Conservation (phyloP, 106 monocot species). For the Dendrobium officinale region DNA sequence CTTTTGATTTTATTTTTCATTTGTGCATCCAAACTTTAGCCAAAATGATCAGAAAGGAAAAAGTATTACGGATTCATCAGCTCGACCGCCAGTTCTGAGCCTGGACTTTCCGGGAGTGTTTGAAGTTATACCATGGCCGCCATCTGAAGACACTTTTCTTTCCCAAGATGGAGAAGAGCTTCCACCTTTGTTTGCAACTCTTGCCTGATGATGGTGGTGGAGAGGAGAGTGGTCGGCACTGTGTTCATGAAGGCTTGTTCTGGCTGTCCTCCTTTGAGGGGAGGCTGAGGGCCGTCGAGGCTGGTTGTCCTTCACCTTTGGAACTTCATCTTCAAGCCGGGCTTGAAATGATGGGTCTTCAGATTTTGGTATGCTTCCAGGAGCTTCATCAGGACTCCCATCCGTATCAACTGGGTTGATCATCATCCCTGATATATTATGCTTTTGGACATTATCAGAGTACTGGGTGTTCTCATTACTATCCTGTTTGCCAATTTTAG, state of each 20-base stretch:
- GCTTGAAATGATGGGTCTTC: not conserved
- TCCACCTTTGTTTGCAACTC: conserved; percentile 19
- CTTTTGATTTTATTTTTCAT: not conserved
- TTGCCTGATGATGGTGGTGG: conserved; percentile 35
- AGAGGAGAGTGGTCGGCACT: conserved; percentile 48
- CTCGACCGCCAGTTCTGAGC: conserved; percentile 22
- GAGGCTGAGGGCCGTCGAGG: not conserved
- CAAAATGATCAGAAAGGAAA: not conserved
- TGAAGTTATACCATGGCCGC: conserved; percentile 20
- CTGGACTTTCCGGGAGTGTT: conserved; percentile 26
- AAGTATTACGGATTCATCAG: conserved; percentile 41
- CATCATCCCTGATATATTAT: not conserved
- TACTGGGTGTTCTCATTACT: not conserved
- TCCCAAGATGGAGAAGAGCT: conserved; percentile 31
- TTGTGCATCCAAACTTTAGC: not conserved
- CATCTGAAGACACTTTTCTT: conserved; percentile 24
- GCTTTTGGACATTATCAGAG: not conserved
- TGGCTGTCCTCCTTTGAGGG: conserved; percentile 16
- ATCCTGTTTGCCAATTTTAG: not conserved
- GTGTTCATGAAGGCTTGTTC: conserved; percentile 23
- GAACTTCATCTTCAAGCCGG: too few species aligned
- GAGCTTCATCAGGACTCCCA: not conserved
- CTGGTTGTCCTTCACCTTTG: not conserved
- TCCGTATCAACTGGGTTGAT: not conserved
- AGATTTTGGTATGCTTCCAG: not conserved